Conservation (phyloP, 805 yeast genomes). For the Lipomyces anomalus region DNA sequence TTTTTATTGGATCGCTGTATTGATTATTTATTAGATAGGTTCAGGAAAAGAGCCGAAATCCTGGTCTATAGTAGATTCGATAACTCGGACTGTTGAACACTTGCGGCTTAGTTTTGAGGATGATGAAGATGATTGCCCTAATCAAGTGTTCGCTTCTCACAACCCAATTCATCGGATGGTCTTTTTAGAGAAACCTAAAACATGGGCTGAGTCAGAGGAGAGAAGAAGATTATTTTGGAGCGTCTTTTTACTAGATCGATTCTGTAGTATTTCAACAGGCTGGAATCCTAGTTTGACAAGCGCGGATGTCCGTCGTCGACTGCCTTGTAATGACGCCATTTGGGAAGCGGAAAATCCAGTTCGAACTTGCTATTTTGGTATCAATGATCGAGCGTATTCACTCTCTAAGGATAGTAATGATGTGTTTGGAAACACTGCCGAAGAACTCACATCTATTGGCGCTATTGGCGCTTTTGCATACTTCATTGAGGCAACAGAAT, state of each 20-base stretch:
- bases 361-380: slow-evolving; percentile 10
- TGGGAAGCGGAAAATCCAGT: slow-evolving; percentile 9
- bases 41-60: too few relatives aligned
- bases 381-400: background rate
- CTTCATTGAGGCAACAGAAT: too few relatives aligned
- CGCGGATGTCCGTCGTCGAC: slow-evolving; percentile 9
- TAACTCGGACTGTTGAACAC: slow-evolving; percentile 7
- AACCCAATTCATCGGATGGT: slow-evolving; percentile 10
- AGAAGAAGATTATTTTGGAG: too few relatives aligned
- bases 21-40: too few relatives aligned
- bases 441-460: too few relatives aligned
- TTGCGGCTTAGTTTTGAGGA: slow-evolving; percentile 9
- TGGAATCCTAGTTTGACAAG: slow-evolving; percentile 14
- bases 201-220: too few relatives aligned
- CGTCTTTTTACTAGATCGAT: too few relatives aligned
- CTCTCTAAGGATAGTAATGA: too few relatives aligned
- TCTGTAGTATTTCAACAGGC: slow-evolving; percentile 12
- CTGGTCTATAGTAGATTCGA: too few relatives aligned
- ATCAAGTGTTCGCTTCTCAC: background rate
- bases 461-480: too few relatives aligned
- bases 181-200: slow-evolving; percentile 3
- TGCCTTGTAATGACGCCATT: slow-evolving; percentile 6
- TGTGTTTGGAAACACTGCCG: too few relatives aligned
- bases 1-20: too few relatives aligned
- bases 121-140: slow-evolving; percentile 5